A percentile compares a stretch with the other conserved stretches of the same genome.
These are phyloP conservation scores for Pneumocystis carinii DNA, from an alignment of 1,139 yeast genomes.

Conservation along the genomic window DNA sequence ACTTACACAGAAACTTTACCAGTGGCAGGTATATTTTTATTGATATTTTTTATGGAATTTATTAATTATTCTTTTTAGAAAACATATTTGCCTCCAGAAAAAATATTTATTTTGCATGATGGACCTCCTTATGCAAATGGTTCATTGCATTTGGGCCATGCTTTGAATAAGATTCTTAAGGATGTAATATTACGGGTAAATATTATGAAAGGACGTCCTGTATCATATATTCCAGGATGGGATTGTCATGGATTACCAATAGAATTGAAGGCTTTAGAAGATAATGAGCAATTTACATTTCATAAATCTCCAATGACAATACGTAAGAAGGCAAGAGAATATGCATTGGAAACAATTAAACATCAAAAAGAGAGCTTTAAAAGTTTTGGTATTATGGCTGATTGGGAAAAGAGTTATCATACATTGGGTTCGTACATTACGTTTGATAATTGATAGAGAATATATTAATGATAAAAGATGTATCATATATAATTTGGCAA, in stretches of 20 bases:
- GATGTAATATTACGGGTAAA: conserved; percentile 70
- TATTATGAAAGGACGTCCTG: conserved; percentile 43
- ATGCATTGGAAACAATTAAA: conserved; percentile 52
- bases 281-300: conserved; percentile 9
- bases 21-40: neutral
- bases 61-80: neutral
- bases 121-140: conserved; percentile 99
- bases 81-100: neutral
- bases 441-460: no score
- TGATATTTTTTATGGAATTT: neutral
- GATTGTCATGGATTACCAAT: conserved; percentile 98
- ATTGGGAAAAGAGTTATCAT: conserved; percentile 56
- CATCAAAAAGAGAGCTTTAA: conserved; percentile 51
- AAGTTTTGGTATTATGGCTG: conserved; percentile 66
- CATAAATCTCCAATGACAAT: conserved; percentile 36
- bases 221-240: conserved; percentile 86
- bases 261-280: conserved; percentile 63
- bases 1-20: neutral
- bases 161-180: conserved; percentile 73
- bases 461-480: conserved; percentile 26
- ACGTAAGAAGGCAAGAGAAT: conserved; percentile 47
- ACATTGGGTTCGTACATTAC: conserved; percentile 34
- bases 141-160: conserved; percentile 83
- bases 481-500: conserved; percentile 53
- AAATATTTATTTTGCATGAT: conserved; percentile 63